phyloP scores from a whole-genome alignment of 345 rosid genomes.

The Lepidium sativum region DNA sequence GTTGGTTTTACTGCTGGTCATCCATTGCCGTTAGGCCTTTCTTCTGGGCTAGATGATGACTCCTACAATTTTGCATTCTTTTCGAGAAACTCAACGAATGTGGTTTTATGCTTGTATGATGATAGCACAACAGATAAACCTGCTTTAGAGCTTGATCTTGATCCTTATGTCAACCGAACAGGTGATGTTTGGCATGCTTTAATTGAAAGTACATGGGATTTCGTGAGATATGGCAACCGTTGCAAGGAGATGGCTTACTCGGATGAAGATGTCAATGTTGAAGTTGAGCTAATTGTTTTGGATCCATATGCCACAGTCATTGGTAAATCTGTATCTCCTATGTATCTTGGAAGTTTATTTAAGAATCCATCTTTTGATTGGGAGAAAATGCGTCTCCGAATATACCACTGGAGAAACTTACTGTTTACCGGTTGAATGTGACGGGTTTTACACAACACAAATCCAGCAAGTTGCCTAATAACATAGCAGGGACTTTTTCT shows the following conservation, averaged over 20 bases:
- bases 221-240: constrained; percentile 52
- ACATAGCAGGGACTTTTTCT: constrained; percentile 65
- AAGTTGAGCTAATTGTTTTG: constrained; percentile 35
- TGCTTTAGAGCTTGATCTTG: constrained; percentile 85
- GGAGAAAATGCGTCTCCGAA: constrained; percentile 55
- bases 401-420: constrained; percentile 53
- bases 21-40: constrained; percentile 75
- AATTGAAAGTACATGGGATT: constrained; percentile 40
- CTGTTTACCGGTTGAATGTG: constrained; percentile 70
- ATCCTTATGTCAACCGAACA: constrained; percentile 71
- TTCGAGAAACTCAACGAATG: constrained; percentile 48
- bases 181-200: constrained; percentile 91
- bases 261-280: constrained; percentile 24
- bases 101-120: constrained; percentile 65
- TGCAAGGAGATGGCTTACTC: constrained; percentile 35
- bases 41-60: constrained; percentile 49
- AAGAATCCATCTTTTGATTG: constrained; percentile 69
- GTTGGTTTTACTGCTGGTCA: constrained; percentile 63
- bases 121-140: constrained; percentile 47
- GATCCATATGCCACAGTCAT: constrained; percentile 79
- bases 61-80: constrained; percentile 59
- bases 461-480: constrained; percentile 53
- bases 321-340: constrained; percentile 25
- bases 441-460: constrained; percentile 56
- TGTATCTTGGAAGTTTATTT: constrained; percentile 45